Base-by-base conservation (phyloP, 169 alveolate genomes). In the Plasmodium chabaudi region DNA sequence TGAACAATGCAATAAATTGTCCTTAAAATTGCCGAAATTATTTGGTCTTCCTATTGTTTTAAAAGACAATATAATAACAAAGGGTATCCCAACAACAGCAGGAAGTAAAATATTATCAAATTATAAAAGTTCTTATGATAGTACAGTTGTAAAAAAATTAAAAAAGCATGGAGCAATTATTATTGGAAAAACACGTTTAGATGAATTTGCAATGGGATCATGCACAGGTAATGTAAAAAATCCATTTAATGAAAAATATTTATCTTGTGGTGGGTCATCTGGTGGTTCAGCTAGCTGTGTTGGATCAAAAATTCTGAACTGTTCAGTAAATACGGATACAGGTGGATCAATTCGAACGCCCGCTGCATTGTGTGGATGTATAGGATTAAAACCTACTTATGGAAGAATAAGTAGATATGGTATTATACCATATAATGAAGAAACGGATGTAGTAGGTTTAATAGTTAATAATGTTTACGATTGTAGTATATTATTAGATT, bases 271-370 rank as follows among this genome's bases (percentile, higher is more conserved):
- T 64, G 96, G 96, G 1, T 93, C 96, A 2, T 93, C 96, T 9
- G 94, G 96, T n/a, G 96, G 96, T 23, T 84, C 96, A 34, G 94
- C 95, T 13, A 88, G 65, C 47, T 92, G 92, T 19, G 94, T 93
- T 1, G 94, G 92, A 9, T 92, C 94, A n/a, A 86, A 82, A 53
- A 79, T 91, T 39, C 57, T 93, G 4, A 72, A 74, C 25, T 60
- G 88, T 25, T 94, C 95, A 44, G 74, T 93, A 10, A 93, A 93
- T 39, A 93, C 94, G 10, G 96, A 93, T 59, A 93, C 96, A 9
- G 96, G 96, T 1, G 96, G 96, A 39, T 93, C 96, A 2, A 71
- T 86, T 42, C 57, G 95, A 42, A 68, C 87, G 4, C 96, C 96
- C 7, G 89, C 95, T 4, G 93, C 94, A 4, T 68, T 71, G 61